phyloP scores from a whole-genome alignment of 345 rosid genomes.

The Pistacia integerrima region DNA sequence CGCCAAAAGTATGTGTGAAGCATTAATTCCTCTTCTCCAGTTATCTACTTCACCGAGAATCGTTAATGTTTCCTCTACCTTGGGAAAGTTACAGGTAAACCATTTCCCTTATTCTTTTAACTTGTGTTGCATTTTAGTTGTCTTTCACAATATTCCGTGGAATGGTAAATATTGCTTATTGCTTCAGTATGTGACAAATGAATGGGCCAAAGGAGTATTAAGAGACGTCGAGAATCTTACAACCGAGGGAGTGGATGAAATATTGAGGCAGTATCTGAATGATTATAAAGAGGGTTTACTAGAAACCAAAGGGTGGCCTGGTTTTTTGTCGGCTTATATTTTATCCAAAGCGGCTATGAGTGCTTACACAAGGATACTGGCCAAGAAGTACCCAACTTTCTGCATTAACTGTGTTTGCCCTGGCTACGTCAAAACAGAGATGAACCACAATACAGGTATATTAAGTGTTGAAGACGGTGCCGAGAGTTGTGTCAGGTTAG shows the following conservation, averaged over 20 bases:
- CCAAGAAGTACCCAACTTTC: slow-evolving; percentile 28
- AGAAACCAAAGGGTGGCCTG: neutral
- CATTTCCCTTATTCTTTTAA: neutral
- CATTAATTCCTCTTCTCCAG: slow-evolving; percentile 47
- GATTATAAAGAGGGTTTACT: neutral
- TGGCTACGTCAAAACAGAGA: too few species aligned
- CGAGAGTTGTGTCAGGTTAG: slow-evolving; percentile 36
- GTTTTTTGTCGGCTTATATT: neutral
- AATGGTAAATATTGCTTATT: neutral
- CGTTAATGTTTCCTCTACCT: slow-evolving; percentile 48
- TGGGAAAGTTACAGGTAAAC: slow-evolving; percentile 45
- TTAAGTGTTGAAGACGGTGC: slow-evolving; percentile 23
- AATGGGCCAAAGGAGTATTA: slow-evolving; percentile 2
- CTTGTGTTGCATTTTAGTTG: too few species aligned
- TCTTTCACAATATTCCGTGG: too few species aligned
- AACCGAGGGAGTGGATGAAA: neutral
- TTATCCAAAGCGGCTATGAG: neutral
- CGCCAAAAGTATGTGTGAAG: slow-evolving; percentile 47
- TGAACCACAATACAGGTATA: too few species aligned
- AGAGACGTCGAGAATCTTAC: neutral
- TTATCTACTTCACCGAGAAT: slow-evolving; percentile 51
- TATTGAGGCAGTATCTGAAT: neutral
- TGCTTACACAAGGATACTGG: slow-evolving; percentile 27
- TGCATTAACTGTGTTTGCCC: too few species aligned
- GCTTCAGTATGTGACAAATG: slow-evolving; percentile 21